Evolutionary conservation across 2,329 filamentous ascomycete genomes (phyloP).

Genomic region (Talaromyces sp.): DNA sequence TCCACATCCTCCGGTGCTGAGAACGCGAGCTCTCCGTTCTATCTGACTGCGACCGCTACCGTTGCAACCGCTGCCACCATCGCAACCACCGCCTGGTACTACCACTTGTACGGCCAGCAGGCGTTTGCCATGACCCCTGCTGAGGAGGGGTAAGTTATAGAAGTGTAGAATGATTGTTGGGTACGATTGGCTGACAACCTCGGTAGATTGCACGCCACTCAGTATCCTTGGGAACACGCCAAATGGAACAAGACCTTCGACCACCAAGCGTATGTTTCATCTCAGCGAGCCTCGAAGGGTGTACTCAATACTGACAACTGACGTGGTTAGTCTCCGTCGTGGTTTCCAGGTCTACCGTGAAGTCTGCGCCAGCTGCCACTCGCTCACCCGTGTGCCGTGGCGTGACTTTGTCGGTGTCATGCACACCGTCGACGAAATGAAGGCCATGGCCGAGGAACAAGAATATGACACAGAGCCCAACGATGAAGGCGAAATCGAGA

Average conservation of each 20-base stretch:
- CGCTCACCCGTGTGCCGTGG: conserved; percentile 89
- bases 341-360: conserved; percentile 99
- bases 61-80: conserved; percentile 82
- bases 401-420: conserved; percentile 83
- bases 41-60: conserved; percentile 80
- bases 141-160: conserved; percentile 88
- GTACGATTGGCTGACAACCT: conserved; percentile 20
- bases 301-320: conserved; percentile 17
- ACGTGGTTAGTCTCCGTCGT: conserved; percentile 72
- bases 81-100: conserved; percentile 94
- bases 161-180: background rate
- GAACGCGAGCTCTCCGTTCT: conserved; percentile 69
- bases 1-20: conserved; percentile 62
- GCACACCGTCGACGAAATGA: conserved; percentile 97
- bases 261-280: conserved; percentile 76
- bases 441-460: conserved; percentile 94
- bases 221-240: conserved; percentile 94
- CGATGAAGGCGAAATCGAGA: conserved; percentile 95
- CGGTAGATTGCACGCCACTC: conserved; percentile 77
- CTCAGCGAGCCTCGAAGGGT: background rate
- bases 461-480: conserved; percentile 99
- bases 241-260: conserved; percentile 95
- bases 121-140: conserved; percentile 86
- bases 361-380: conserved; percentile 97
- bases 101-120: conserved; percentile 87